phyloP scores from a whole-genome alignment of 176 grass and related monocot genomes.

The Oryza brachyantha region DNA sequence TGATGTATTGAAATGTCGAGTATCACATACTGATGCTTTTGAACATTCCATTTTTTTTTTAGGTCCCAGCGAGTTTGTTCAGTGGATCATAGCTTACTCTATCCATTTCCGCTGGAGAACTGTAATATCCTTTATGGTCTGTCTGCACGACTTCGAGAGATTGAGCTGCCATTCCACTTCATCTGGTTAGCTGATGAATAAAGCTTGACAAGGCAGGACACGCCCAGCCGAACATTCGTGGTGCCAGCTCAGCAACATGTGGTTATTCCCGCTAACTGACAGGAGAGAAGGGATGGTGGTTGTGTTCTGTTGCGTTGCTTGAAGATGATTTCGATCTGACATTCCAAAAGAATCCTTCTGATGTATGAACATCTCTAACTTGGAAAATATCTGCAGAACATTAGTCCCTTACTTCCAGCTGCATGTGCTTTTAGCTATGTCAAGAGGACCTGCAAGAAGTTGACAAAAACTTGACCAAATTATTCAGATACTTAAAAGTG shows the following conservation, averaged over 20 bases:
- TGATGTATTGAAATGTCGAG: not conserved
- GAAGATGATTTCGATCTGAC: not conserved
- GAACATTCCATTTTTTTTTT: constrained; percentile 32
- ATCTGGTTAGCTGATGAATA: not conserved
- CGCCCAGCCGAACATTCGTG: constrained; percentile 8
- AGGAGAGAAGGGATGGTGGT: not conserved
- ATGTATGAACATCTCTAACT: constrained; percentile 68
- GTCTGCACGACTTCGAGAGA: not conserved
- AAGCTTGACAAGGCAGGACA: constrained; percentile 4
- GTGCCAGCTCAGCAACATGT: constrained; percentile 4
- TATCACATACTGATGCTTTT: constrained; percentile 20
- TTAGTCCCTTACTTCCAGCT: constrained; percentile 62
- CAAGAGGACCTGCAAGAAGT: constrained; percentile 49
- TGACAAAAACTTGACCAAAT: not conserved
- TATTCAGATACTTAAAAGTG: not conserved
- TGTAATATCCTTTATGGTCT: constrained; percentile 6
- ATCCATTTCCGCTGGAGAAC: constrained; percentile 3
- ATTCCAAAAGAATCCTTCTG: constrained; percentile 68
- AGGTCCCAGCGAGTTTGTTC: constrained; percentile 82
- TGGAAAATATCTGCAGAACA: constrained; percentile 60
- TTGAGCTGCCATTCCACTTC: not conserved
- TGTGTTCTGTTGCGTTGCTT: not conserved
- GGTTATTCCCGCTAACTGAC: not conserved
- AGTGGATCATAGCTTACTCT: constrained; percentile 37
- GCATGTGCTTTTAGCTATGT: constrained; percentile 44